Evolutionary conservation across 306 rosid species (phyloP), one percentile per base, ranked within the genome.

Genomic region (Pyrus pyrifolia): DNA sequence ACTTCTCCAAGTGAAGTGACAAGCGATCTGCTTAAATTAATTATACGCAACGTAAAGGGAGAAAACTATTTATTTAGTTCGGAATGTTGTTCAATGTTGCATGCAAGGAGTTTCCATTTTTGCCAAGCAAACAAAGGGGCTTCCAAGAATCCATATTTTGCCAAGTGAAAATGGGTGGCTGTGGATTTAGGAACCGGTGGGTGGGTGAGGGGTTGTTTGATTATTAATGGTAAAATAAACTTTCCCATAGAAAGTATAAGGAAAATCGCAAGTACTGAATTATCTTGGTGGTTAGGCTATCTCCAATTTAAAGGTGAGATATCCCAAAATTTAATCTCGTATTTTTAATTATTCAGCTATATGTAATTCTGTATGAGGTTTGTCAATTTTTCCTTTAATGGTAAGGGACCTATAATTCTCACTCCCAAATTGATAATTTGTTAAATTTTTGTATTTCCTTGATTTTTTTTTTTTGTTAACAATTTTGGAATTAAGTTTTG

Each of bases 181-280:
- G 63, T 4, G 79, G 85, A 78, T 78, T 72, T 80, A 67, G 84
- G 78, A 81, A 74, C 87, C 38, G 61, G 72, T 71, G 65, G 59
- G 80, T 80, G 85, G 83, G 70, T 84, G 79, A 67, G 76, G 64
- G 57, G 27, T 81, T 93, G 91, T 80, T 85, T 86, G 83, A 76
- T 82, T 81, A 25, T 81, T 73, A 73, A 69, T 79, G 85, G 93
- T 76, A 83, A 90, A 78, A 55, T 64, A 13, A 4, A 18, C 8
- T 30, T 13, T 22, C 30, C 6, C 17, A 29, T 4, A 23, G 10
- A 17, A 70, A 46, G 60, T 45, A 38, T 2, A 70, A 23, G 14
- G 8, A 68, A 68, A 13, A 13, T 58, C 22, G n/a, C 12, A 22
- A 42, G 3, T 49, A 0, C 19, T 49, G 3, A 49, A 49, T 15